Evolutionary conservation across 2,329 filamentous ascomycete genomes (phyloP).

Genomic region (Fusarium floridanum): DNA sequence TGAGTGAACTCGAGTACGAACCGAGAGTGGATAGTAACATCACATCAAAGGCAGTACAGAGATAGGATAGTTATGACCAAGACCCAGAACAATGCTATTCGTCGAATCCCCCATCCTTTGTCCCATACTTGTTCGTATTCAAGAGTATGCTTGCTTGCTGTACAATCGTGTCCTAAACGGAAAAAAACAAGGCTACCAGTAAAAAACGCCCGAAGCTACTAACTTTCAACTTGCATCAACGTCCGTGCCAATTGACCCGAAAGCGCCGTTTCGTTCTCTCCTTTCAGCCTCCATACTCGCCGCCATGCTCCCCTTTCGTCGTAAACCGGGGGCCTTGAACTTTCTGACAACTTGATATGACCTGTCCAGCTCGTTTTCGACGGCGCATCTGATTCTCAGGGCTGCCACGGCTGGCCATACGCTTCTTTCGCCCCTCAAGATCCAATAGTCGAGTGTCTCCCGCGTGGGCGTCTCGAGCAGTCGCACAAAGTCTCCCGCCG

Average conservation of each 20-base stretch:
- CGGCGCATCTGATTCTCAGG: constrained; percentile 82
- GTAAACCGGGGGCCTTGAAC: constrained; percentile 65
- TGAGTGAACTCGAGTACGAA: neutral
- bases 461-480: constrained; percentile 86
- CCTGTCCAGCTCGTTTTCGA: constrained; percentile 89
- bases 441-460: constrained; percentile 86
- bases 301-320: constrained; percentile 60
- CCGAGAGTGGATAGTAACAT: neutral
- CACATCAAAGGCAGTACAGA: neutral
- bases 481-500: constrained; percentile 77
- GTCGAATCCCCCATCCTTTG: neutral
- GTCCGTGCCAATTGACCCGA: constrained; percentile 23
- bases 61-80: neutral
- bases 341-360: constrained; percentile 85
- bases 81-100: neutral
- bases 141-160: neutral
- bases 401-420: constrained; percentile 93
- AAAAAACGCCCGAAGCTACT: neutral
- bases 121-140: neutral
- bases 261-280: constrained; percentile 27
- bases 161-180: neutral
- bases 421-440: constrained; percentile 83
- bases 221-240: constrained; percentile 25
- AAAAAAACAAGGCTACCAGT: constrained; percentile 4
- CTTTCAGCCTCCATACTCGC: constrained; percentile 43